phyloP scores from a whole-genome alignment of 805 yeast genomes.

The Candida nemodendra region DNA sequence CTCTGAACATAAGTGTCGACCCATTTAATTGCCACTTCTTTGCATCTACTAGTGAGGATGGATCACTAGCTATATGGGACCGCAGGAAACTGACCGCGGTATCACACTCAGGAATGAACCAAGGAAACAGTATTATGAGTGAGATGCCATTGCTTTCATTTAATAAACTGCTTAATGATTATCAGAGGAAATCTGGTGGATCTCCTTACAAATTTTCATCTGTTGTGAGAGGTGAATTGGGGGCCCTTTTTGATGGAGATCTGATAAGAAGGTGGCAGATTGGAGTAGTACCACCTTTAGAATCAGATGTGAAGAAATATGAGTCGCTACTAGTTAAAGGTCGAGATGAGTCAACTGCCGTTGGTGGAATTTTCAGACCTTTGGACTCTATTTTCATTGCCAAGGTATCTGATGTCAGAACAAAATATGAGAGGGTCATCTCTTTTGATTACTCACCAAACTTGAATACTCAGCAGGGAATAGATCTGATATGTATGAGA shows the following conservation, averaged over 20 bases:
- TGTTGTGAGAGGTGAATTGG: slow-evolving; percentile 65
- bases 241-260: slow-evolving; percentile 78
- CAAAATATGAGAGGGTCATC: slow-evolving; percentile 77
- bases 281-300: slow-evolving; percentile 50
- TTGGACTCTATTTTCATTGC: slow-evolving; percentile 70
- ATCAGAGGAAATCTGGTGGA: slow-evolving; percentile 52
- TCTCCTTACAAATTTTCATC: slow-evolving; percentile 72
- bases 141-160: slow-evolving; percentile 62
- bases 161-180: slow-evolving; percentile 59
- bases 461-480: slow-evolving; percentile 44
- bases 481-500: slow-evolving; percentile 80
- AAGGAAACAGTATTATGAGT: slow-evolving; percentile 24
- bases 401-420: slow-evolving; percentile 67
- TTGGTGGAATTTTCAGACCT: slow-evolving; percentile 15
- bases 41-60: slow-evolving; percentile 79
- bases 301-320: slow-evolving; percentile 23
- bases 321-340: slow-evolving; percentile 18
- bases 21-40: slow-evolving; percentile 67
- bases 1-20: slow-evolving; percentile 65
- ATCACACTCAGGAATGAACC: slow-evolving; percentile 11
- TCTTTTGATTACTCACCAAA: slow-evolving; percentile 82
- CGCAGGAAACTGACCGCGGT: slow-evolving; percentile 51
- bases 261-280: slow-evolving; percentile 78
- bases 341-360: slow-evolving; percentile 17
- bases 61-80: slow-evolving; percentile 82